Evolutionary conservation across 2,329 filamentous ascomycete species (phyloP), one percentile per base, ranked within the genome.

Genomic region (Stagonosporopsis rhizophila): DNA sequence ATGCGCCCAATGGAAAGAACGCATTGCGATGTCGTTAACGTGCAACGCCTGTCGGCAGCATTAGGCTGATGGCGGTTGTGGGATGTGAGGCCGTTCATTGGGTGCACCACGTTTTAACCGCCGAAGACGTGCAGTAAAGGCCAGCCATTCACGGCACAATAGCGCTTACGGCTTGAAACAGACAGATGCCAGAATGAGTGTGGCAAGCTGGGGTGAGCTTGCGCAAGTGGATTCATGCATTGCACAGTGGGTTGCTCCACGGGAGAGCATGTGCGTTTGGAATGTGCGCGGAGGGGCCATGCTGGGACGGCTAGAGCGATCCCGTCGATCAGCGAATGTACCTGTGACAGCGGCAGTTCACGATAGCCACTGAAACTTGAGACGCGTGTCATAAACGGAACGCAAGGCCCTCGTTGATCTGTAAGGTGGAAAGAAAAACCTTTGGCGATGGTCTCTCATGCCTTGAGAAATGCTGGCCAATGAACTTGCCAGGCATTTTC

Each of bases 91-190:
- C 11, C 17, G 19, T 19, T 48, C 15, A 68, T 69, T 69, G 66
- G 66, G 28, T 28, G 30, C 22, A 44, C 44, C 9, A 25, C 39
- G 44, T 34, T 49, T 63, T 69, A 70, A 62, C 66, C 69, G 69
- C 69, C 61, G 55, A 58, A 59, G 49, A 53, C 52, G 57, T 62
- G 67, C 64, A 65, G 59, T 52, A 20, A 60, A 44, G 52, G 39
- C 60, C 48, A 57, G 59, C 69, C 68, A 72, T 60, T 69, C 60
- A 62, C 59, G 38, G 58, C 44, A 57, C 67, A 69, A 70, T 72
- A 71, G 68, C 69, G 69, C 66, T 65, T 71, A 59, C 46, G 42
- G 52, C 25, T 55, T 62, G 64, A 72, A 72, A 72, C 67, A 54
- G 57, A 58, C 56, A 60, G 53, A 54, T 60, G 55, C 40, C 50